Evolutionary conservation across 306 rosid genomes (phyloP), one percentile per base, ranked within the genome.

Genomic region (Vigna radiata): DNA sequence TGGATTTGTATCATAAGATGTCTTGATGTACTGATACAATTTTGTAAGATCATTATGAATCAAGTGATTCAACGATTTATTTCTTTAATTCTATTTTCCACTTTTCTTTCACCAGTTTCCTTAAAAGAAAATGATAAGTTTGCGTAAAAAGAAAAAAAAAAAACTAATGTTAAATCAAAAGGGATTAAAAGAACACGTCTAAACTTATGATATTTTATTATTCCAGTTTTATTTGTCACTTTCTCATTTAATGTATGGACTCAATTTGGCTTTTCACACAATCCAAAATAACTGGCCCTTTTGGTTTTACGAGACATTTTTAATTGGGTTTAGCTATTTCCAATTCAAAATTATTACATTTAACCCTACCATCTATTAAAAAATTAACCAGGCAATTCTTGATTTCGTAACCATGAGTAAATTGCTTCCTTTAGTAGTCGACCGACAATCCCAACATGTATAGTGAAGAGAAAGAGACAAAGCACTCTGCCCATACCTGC

Each of bases 401-500:
- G 62, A 55, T 55, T 21, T 21, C 7, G 11, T 55, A 55, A 55
- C 16, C 15, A 11, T 19, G 62, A 21, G 8, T n/a, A 41, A 29
- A 39, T 66, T 17, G 33, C 12, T 64, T 29, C 73, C 29, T 13
- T 52, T 56, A 49, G 46, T 17, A 58, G 39, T 63, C 67, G 3
- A 72, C 55, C 53, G n/a, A 23, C 63, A 8, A 61, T n/a, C 11
- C 2, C 49, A 43, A 1, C 53, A 5, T 37, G 65, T 8, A 4
- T 25, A 15, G 25, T 1, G 8, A 52, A 15, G 18, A 39, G 53
- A 48, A 69, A 60, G 12, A 52, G 66, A 65, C 62, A 52, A 25
- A 43, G 66, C 61, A 62, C 39, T 33, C 15, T 6, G 41, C 68
- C 19, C 14, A 6, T 87, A 93, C 98, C 96, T 91, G 89, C 84